Base-by-base conservation (phyloP, 139 green algal genomes). In the Spirogloea muscicola region DNA sequence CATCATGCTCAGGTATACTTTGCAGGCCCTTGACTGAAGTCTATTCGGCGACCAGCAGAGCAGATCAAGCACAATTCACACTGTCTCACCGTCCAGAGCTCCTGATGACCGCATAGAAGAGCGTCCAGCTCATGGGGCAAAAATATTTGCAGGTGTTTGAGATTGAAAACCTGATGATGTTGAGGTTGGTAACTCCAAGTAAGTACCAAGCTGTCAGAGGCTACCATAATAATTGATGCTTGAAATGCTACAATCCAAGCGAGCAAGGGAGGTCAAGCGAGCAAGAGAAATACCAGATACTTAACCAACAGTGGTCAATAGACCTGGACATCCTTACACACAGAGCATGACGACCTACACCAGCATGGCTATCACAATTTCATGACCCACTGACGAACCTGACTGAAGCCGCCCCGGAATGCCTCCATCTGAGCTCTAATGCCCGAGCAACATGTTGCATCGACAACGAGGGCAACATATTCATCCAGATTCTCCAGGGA, bases 81-180 rank as follows among this genome's bases (percentile, higher is more conserved):
- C n/a, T n/a, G n/a, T n/a, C 75, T 82, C 68, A 82, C 75, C 41
- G 51, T 91, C 84, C n/a, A 87, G 49, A 21, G 80, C 87, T 74
- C 58, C 42, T 38, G 58, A 1, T 39, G 71, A 61, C 94, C 94
- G 77, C 94, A 97, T 68, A 98, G 87, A 76, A 98, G 79, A 16
- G 81, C 76, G 79, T 98, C 93, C 13, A 98, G 82, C 85, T 98
- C 94, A 38, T 96, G 89, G 68, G 93, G 89, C 62, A 87, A 86
- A 71, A 98, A 98, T 43, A 87, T 49, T 40, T 43, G n/a, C 39
- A 96, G 84, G 1, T 46, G 41, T 9, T 72, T 42, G 3, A 90
- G 60, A 0, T 82, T 64, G 63, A 95, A 89, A 46, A 98, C 91
- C 79, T 94, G 85, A n/a, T n/a, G n/a, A n/a, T n/a, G n/a, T n/a